These are phyloP conservation scores for Trichocladium uniseriatum DNA, from an alignment of 495 filamentous ascomycete genomes.

Conservation along the genomic window DNA sequence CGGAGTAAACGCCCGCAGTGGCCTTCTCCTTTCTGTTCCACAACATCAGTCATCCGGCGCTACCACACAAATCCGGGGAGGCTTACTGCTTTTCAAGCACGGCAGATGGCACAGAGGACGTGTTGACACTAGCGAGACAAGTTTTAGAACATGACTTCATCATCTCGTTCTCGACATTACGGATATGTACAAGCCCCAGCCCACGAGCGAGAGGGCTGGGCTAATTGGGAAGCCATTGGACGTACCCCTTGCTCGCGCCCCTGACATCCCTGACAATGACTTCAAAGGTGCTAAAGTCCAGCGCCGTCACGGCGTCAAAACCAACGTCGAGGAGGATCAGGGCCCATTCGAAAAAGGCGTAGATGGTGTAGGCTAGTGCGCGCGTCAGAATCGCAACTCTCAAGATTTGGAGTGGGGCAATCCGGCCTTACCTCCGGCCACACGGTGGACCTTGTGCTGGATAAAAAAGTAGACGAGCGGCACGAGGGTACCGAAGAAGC, in stretches of 20 bases:
- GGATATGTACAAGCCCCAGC: conserved; percentile 19
- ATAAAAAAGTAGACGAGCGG: conserved; percentile 96
- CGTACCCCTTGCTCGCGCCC: conserved; percentile 96
- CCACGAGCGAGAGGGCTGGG: conserved; percentile 14
- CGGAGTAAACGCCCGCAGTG: conserved; percentile 58
- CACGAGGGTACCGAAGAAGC: conserved; percentile 85
- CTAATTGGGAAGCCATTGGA: conserved; percentile 90
- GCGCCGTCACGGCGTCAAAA: conserved; percentile 92
- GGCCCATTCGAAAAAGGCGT: conserved; percentile 97
- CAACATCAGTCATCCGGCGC: not conserved
- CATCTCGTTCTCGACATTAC: conserved; percentile 30
- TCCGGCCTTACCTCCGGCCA: conserved; percentile 70
- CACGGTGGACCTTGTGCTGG: conserved; percentile 94
- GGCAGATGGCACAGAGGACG: conserved; percentile 56
- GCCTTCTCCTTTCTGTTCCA: conserved; percentile 63
- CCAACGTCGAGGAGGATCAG: conserved; percentile 90
- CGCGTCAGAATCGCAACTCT: conserved; percentile 8
- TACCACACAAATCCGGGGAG: not conserved
- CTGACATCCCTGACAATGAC: conserved; percentile 81
- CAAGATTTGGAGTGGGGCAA: not conserved
- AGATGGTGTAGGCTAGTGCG: conserved; percentile 82
- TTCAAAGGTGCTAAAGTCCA: conserved; percentile 89
- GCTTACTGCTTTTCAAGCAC: conserved; percentile 82
- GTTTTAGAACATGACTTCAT: conserved; percentile 33
- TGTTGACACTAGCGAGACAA: conserved; percentile 37